A percentile compares a stretch with the other conserved stretches of the same genome.
Evolutionary conservation across 768 basidiomycete genomes (phyloP).

Genomic region (Suillus sp.): DNA sequence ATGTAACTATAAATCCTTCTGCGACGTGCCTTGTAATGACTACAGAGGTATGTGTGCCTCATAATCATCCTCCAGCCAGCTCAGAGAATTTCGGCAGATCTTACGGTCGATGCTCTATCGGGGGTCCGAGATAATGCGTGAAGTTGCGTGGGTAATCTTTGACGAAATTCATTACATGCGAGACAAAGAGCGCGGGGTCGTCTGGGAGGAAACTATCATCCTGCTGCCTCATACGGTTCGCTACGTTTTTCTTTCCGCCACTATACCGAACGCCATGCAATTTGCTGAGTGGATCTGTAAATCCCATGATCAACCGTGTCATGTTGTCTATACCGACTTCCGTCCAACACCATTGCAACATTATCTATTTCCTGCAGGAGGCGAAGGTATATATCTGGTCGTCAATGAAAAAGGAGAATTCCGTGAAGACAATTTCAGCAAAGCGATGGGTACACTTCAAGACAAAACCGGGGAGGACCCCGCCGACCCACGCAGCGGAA

Average conservation of each 20-base stretch:
- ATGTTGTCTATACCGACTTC: conserved; percentile 99
- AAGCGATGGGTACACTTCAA: conserved; percentile 94
- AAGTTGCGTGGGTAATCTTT: conserved; percentile 99
- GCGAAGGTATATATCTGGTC: conserved; percentile 95
- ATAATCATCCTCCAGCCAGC: background rate
- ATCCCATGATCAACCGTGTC: conserved; percentile 96
- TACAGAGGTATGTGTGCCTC: conserved; percentile 70
- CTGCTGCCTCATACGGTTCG: conserved; percentile 94
- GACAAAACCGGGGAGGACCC: conserved; percentile 88
- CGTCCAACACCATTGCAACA: conserved; percentile 97
- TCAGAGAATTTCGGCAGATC: conserved; percentile 58
- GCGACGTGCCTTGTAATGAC: conserved; percentile 99
- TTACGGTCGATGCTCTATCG: conserved; percentile 97
- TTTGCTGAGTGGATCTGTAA: conserved; percentile 99
- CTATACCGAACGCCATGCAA: conserved; percentile 99
- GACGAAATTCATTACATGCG: conserved; percentile 99
- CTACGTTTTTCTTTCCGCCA: conserved; percentile 98
- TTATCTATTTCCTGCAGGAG: conserved; percentile 95
- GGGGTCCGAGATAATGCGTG: conserved; percentile 98
- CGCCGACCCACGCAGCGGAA: conserved; percentile 81
- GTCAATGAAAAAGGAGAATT: conserved; percentile 99
- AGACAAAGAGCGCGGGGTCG: conserved; percentile 98
- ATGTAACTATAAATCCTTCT: conserved; percentile 97
- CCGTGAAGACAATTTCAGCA: conserved; percentile 94
- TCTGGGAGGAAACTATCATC: conserved; percentile 99